Percentiles rank a stretch among this genome's conserved stretches.
Conservation (phyloP, 495 filamentous ascomycete genomes). For the Trypethelium eluteriae region DNA sequence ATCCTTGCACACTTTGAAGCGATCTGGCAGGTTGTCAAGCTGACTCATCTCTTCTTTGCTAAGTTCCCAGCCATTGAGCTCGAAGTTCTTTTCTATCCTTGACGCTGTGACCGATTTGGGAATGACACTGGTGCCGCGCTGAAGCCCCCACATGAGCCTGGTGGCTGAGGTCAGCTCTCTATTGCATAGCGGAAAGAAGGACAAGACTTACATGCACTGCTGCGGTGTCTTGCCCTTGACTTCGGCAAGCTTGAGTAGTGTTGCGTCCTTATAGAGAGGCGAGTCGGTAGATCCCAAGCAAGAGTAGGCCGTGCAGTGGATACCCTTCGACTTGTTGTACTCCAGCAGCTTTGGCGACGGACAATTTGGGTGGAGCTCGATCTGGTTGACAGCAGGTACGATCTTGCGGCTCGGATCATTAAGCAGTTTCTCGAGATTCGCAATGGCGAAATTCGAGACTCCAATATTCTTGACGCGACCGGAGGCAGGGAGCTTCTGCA, state of each 20-base stretch:
- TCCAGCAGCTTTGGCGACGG: constrained; percentile 71
- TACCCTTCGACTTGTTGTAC: constrained; percentile 45
- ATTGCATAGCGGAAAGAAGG: not conserved
- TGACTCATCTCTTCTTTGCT: constrained; percentile 35
- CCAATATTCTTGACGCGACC: constrained; percentile 72
- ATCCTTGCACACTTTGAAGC: constrained; percentile 41
- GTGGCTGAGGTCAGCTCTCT: not conserved
- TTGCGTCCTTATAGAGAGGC: constrained; percentile 34
- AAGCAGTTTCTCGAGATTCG: constrained; percentile 51
- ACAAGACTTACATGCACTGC: constrained; percentile 31
- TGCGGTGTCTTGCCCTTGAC: constrained; percentile 31
- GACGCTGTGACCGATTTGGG: constrained; percentile 37
- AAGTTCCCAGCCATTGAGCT: constrained; percentile 37
- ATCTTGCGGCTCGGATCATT: constrained; percentile 50
- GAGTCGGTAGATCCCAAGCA: constrained; percentile 38
- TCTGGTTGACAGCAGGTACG: constrained; percentile 80
- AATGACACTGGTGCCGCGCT: constrained; percentile 37
- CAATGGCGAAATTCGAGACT: constrained; percentile 56
- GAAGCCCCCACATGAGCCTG: constrained; percentile 37
- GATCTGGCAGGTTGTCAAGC: constrained; percentile 31
- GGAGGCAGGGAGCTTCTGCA: constrained; percentile 73
- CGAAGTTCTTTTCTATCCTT: constrained; percentile 35
- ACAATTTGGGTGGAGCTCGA: constrained; percentile 82
- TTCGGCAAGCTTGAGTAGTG: constrained; percentile 33
- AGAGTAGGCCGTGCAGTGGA: constrained; percentile 39